Evolutionary conservation across 495 filamentous ascomycete species (phyloP).

Genomic region (Chaetomium fimeti): DNA sequence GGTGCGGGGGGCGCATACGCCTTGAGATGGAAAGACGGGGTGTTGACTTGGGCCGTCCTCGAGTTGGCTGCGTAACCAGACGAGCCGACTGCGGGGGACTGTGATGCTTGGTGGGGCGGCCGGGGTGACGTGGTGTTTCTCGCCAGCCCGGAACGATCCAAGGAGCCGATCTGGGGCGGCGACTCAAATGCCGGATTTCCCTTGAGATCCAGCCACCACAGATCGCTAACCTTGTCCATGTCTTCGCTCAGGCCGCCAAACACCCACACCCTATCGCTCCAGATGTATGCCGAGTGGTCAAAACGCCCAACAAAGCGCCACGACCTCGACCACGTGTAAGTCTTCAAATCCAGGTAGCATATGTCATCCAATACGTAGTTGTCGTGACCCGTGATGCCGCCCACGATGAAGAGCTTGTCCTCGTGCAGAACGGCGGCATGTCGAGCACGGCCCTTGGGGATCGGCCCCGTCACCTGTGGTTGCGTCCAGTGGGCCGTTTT

Average conservation of each 20-base stretch:
- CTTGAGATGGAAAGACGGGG: slow-evolving; percentile 64
- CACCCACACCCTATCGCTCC: slow-evolving; percentile 89
- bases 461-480: slow-evolving; percentile 75
- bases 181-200: slow-evolving; percentile 80
- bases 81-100: slow-evolving; percentile 51
- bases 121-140: slow-evolving; percentile 46
- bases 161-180: slow-evolving; percentile 64
- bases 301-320: slow-evolving; percentile 94
- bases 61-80: slow-evolving; percentile 88
- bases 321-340: slow-evolving; percentile 93
- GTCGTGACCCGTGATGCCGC: slow-evolving; percentile 83
- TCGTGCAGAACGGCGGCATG: slow-evolving; percentile 94
- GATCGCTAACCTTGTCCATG: slow-evolving; percentile 91
- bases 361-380: slow-evolving; percentile 91
- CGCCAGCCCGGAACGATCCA: slow-evolving; percentile 45
- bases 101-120: slow-evolving; percentile 40
- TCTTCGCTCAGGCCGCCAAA: slow-evolving; percentile 91
- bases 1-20: slow-evolving; percentile 68
- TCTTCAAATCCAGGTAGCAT: slow-evolving; percentile 93
- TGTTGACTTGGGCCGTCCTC: slow-evolving; percentile 76
- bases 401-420: slow-evolving; percentile 91
- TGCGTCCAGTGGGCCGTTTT: slow-evolving; percentile 92
- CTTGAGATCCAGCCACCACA: slow-evolving; percentile 96
- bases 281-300: slow-evolving; percentile 90
- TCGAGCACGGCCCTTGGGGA: slow-evolving; percentile 83